These are phyloP conservation scores for Asterophora parasitica DNA, from an alignment of 768 basidiomycete species.

Conservation along the genomic window DNA sequence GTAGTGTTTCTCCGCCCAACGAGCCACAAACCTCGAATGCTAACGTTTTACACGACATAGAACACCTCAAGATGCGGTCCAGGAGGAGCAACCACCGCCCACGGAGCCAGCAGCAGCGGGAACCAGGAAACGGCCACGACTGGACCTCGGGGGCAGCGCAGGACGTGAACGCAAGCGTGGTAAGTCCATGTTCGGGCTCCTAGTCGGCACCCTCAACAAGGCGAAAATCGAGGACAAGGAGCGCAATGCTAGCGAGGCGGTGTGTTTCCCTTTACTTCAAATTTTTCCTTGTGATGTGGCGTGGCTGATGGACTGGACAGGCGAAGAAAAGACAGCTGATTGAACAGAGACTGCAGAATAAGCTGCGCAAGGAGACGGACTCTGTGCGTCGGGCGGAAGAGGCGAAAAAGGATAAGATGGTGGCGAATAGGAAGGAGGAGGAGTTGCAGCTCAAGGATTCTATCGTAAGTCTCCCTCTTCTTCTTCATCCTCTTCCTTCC, in stretches of 20 bases:
- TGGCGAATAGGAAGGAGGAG: constrained; percentile 76
- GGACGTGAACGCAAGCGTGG: constrained; percentile 73
- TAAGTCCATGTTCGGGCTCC: constrained; percentile 83
- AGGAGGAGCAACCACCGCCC: constrained; percentile 32
- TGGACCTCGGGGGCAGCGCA: constrained; percentile 52
- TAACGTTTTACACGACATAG: constrained; percentile 11
- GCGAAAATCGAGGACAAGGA: constrained; percentile 85
- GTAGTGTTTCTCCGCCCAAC: constrained; percentile 17
- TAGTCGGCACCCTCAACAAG: constrained; percentile 80
- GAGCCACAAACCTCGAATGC: not conserved
- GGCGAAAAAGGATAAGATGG: constrained; percentile 76
- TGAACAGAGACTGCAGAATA: constrained; percentile 81
- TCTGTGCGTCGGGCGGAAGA: constrained; percentile 82
- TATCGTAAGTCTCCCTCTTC: constrained; percentile 46
- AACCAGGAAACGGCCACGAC: constrained; percentile 65
- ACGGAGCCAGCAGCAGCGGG: constrained; percentile 39
- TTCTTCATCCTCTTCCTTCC: not conserved
- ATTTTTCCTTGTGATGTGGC: not conserved
- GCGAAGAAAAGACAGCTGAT: constrained; percentile 81
- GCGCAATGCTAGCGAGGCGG: constrained; percentile 81
- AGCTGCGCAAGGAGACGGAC: constrained; percentile 81
- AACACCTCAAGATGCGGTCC: constrained; percentile 25
- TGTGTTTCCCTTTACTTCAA: constrained; percentile 31
- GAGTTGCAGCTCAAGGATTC: constrained; percentile 79
- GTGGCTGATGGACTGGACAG: constrained; percentile 30